Base-by-base conservation (phyloP, 164 flowering plant genomes). In the Litsea cubeba region DNA sequence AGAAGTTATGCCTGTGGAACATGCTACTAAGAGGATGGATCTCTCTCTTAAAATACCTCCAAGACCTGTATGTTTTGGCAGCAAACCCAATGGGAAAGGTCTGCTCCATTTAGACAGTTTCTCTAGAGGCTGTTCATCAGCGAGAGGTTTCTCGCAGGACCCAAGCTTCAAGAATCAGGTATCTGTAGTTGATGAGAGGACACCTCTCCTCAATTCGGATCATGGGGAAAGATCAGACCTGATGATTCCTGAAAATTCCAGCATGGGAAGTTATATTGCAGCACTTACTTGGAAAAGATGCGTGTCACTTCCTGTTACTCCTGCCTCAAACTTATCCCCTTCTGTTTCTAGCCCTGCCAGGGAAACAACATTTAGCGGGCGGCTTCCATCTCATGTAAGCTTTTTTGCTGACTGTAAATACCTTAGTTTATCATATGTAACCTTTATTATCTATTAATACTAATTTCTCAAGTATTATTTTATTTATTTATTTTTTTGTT, bases 41-140 rank as follows among this genome's bases (percentile, higher is more conserved):
- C 87, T 89, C 75, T 88, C 87, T 32, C 86, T 91, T 74, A 88
- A 91, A 74, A 86, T 90, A 68, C 96, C 98, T 20, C 88, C 96
- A 1, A 86, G 74, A 72, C 85, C 86, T 17, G 26, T 68, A 62
- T 83, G 71, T 58, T 81, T 87, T 76, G 79, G 81, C 30, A 79
- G 78, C 72, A 82, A 79, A 71, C 77, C 76, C 11, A 84, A 78
- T 76, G 87, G 86, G 62, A 85, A 85, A 80, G 85, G 81, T 79
- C 69, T 79, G 51, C 81, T 86, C 20, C 84, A 82, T 60, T 81
- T 89, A 67, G 92, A 82, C 68, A 63, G 77, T 79, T 83, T 87
- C 64, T 71, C 23, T 5, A 85, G 80, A 83, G 81, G 84, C 24
- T 78, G 74, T 75, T 80, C 85, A 25, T 83, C 93, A 30, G 32